Evolutionary conservation across 352 stramenopile genomes (phyloP).

Genomic region (Thalassiosira hispida): DNA sequence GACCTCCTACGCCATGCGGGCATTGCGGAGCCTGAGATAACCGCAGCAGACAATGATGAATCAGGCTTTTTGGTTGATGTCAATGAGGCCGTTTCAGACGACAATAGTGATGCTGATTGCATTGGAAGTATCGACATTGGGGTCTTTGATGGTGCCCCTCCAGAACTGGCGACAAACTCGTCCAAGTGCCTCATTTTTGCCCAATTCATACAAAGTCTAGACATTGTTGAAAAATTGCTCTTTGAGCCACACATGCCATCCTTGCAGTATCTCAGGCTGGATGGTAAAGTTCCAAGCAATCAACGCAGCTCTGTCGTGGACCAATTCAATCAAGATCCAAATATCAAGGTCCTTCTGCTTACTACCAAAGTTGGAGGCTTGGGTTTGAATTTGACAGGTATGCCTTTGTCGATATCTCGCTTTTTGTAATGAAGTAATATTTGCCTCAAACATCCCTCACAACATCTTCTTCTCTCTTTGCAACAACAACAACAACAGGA

Average conservation of each 20-base stretch:
- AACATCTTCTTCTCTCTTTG: neutral
- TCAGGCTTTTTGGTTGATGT: slow-evolving; percentile 54
- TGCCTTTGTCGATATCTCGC: slow-evolving; percentile 19
- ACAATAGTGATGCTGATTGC: slow-evolving; percentile 25
- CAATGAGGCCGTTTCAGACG: slow-evolving; percentile 33
- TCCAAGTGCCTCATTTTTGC: slow-evolving; percentile 96
- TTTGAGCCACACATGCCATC: slow-evolving; percentile 79
- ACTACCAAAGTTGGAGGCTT: slow-evolving; percentile 95
- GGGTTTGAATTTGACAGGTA: slow-evolving; percentile 94
- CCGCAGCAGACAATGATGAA: slow-evolving; percentile 83
- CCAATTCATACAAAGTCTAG: slow-evolving; percentile 92
- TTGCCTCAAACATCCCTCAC: neutral
- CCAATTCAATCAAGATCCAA: slow-evolving; percentile 91
- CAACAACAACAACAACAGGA: slow-evolving; percentile 53
- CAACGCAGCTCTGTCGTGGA: slow-evolving; percentile 88
- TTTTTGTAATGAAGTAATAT: neutral
- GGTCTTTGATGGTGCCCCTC: slow-evolving; percentile 26
- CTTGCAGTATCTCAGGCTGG: slow-evolving; percentile 90
- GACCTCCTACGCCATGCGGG: slow-evolving; percentile 83
- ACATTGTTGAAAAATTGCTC: slow-evolving; percentile 92
- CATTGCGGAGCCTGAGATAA: slow-evolving; percentile 79
- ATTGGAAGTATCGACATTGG: slow-evolving; percentile 15
- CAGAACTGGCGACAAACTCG: neutral
- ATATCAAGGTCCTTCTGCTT: slow-evolving; percentile 93
- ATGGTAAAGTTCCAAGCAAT: slow-evolving; percentile 88